Conservation (phyloP, 2,329 filamentous ascomycete species). For the Fusarium sp. region DNA sequence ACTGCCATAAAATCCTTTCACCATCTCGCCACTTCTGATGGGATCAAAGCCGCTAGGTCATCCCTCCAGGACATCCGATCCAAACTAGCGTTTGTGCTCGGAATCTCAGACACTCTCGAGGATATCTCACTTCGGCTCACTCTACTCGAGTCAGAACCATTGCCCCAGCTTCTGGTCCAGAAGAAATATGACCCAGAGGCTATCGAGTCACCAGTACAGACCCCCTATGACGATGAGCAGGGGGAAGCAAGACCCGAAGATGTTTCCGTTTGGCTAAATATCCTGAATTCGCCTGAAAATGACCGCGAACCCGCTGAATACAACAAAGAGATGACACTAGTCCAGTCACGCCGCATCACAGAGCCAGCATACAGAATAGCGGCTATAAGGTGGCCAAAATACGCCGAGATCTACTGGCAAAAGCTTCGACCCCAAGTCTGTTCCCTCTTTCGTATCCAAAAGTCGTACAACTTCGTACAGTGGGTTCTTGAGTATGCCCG, state of each 20-base stretch:
- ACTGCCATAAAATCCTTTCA: slow-evolving; percentile 21
- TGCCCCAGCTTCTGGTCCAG: slow-evolving; percentile 25
- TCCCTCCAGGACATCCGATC: slow-evolving; percentile 32
- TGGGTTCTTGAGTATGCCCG: slow-evolving; percentile 50
- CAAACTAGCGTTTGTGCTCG: slow-evolving; percentile 38
- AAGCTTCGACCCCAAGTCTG: slow-evolving; percentile 39
- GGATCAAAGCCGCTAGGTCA: slow-evolving; percentile 32
- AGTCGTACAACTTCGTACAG: slow-evolving; percentile 47
- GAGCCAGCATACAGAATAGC: slow-evolving; percentile 42
- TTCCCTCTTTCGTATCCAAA: slow-evolving; percentile 41
- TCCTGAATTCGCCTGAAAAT: slow-evolving; percentile 34
- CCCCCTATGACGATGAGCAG: slow-evolving; percentile 5
- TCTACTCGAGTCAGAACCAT: slow-evolving; percentile 27
- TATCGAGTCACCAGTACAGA: neutral
- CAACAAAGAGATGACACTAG: slow-evolving; percentile 35
- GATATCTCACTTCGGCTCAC: slow-evolving; percentile 36
- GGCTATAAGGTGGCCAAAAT: slow-evolving; percentile 41
- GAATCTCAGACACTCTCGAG: slow-evolving; percentile 38
- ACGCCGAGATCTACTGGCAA: slow-evolving; percentile 44
- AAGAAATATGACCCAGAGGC: neutral
- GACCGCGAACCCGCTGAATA: slow-evolving; percentile 44
- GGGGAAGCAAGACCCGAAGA: slow-evolving; percentile 22
- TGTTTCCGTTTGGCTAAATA: slow-evolving; percentile 33
- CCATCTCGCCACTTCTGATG: slow-evolving; percentile 27
- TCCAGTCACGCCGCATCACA: slow-evolving; percentile 34